Evolutionary conservation across 2,329 filamentous ascomycete genomes (phyloP), one percentile per base, ranked within the genome.

Genomic region (Colletotrichum limetticola): DNA sequence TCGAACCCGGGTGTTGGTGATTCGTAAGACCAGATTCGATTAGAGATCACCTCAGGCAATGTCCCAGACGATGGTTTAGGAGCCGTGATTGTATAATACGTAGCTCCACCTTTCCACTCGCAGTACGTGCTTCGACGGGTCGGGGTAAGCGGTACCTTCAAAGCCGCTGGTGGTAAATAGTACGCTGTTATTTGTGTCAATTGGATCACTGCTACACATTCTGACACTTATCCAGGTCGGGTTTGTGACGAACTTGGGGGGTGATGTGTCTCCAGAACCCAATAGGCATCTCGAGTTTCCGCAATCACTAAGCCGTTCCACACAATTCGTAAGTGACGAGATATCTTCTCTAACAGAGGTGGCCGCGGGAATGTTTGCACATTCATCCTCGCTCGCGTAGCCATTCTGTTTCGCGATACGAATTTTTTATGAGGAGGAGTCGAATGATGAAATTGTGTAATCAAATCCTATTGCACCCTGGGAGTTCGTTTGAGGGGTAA

Each of bases 221-320:
- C 19, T 16, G 24, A 11, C 14, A 57, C 35, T 22, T 37, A 59
- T 62, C 19, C 58, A 64, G 46, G 12, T 19, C 52, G 53, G 59
- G 35, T 46, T 16, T 22, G 2, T 37, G 14, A 82, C 83, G 60
- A 77, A 89, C 87, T 91, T 5, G 90, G 90, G 42, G 90, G 88
- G 76, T 91, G 90, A 75, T 89, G 88, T 22, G 89, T 91, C 79
- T 92, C 89, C 42, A 92, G 82, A 4, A 90, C 89, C 90, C 90
- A 91, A 78, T 87, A 91, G 3, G 86, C 89, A 58, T 89, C 85
- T 67, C 82, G 86, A 7, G 90, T 91, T 56, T 91, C 88, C 12
- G 89, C 90, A 74, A 92, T 86, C 61, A 85, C 81, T 58, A 86
- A 81, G 24, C 85, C 87, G 30, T 86, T 83, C 85, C 88, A 91